A percentile compares a stretch with the other conserved stretches of the same genome.
These are phyloP conservation scores for Saururus chinensis DNA, from an alignment of 164 flowering plant species.

Conservation along the genomic window DNA sequence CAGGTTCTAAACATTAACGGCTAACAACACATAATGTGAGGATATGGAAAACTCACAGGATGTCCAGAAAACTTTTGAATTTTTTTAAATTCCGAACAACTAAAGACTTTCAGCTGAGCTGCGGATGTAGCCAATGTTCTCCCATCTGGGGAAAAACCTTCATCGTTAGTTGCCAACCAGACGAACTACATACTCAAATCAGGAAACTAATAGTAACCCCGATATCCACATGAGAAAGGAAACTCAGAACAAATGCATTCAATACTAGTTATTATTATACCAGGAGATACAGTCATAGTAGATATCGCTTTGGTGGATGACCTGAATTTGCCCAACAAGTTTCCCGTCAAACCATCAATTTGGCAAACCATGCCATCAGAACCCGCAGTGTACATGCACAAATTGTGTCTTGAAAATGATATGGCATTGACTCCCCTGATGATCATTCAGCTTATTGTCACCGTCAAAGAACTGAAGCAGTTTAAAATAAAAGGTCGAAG, in stretches of 20 bases:
- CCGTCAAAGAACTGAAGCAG: no score
- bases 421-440: conserved; percentile 76
- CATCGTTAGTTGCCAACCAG: not conserved
- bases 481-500: no score
- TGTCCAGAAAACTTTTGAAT: conserved; percentile 92
- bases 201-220: no score
- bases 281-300: conserved; percentile 61
- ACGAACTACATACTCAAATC: not conserved
- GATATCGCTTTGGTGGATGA: conserved; percentile 77
- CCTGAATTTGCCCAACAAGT: conserved; percentile 48
- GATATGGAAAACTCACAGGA: conserved; percentile 51
- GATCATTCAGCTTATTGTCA: conserved; percentile 1
- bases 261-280: no score
- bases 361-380: conserved; percentile 85
- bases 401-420: conserved; percentile 41
- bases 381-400: conserved; percentile 66
- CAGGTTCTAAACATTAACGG: not conserved
- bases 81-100: conserved; percentile 57
- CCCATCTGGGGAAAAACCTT: conserved; percentile 47
- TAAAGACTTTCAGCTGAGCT: conserved; percentile 62
- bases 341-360: conserved; percentile 55
- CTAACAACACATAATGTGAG: not conserved
- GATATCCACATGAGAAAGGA: not conserved
- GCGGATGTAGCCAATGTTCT: conserved; percentile 70
- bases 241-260: not conserved